These are phyloP conservation scores for Polysphondylium violaceum DNA, from an alignment of 78 protist species.

Conservation along the genomic window DNA sequence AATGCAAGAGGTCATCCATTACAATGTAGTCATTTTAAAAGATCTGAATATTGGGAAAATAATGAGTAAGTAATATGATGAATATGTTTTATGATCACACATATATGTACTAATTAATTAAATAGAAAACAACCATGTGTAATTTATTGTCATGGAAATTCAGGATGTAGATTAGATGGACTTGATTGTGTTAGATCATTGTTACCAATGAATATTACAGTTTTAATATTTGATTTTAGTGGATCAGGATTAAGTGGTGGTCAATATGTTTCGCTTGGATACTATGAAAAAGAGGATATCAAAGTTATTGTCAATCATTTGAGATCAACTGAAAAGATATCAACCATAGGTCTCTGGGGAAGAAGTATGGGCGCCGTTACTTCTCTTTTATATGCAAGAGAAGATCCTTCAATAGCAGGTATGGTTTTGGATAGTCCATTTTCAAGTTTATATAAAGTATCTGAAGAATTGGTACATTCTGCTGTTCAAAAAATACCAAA, in stretches of 20 bases:
- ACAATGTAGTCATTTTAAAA: slow-evolving; percentile 83
- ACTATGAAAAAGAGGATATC: slow-evolving; percentile 84
- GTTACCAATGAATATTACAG: slow-evolving; percentile 74
- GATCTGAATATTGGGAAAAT: slow-evolving; percentile 41
- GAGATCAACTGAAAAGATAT: slow-evolving; percentile 46
- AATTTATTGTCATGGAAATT: slow-evolving; percentile 86
- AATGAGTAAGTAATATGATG: slow-evolving; percentile 19
- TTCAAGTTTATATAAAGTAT: slow-evolving; percentile 69
- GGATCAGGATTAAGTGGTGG: slow-evolving; percentile 87
- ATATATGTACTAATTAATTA: not conserved
- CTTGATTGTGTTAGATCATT: slow-evolving; percentile 70
- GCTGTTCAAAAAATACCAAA: slow-evolving; percentile 80
- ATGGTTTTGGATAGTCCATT: slow-evolving; percentile 87
- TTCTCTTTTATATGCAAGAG: slow-evolving; percentile 73
- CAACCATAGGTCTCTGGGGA: slow-evolving; percentile 89
- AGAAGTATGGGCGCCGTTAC: slow-evolving; percentile 88
- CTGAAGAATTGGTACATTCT: slow-evolving; percentile 81
- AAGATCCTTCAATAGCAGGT: slow-evolving; percentile 84
- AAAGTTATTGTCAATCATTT: slow-evolving; percentile 62
- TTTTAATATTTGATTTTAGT: slow-evolving; percentile 86
- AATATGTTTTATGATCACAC: not conserved
- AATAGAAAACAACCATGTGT: slow-evolving; percentile 80
- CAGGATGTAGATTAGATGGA: slow-evolving; percentile 84
- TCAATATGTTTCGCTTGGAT: slow-evolving; percentile 88
- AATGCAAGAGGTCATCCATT: slow-evolving; percentile 59